Base-by-base conservation (phyloP, 805 yeast genomes). In the Lipomyces sp. region DNA sequence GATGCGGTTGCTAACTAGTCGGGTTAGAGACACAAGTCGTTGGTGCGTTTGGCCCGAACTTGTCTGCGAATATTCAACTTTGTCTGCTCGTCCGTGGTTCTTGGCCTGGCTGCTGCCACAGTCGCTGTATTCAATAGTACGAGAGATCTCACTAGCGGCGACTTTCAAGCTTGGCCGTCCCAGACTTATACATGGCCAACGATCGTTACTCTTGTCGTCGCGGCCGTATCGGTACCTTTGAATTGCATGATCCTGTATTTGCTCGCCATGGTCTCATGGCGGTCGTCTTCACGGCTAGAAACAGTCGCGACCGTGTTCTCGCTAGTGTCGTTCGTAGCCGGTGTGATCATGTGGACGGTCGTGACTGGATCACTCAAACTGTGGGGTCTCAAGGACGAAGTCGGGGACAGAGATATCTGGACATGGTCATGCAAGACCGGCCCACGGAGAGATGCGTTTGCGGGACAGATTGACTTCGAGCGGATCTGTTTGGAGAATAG, bases 21-120 rank as follows among this genome's bases (percentile, higher is more conserved):
- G 48, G n/a, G 24, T 24, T n/a, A 51, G 54, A 51, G 18, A 51
- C 54, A 51, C 33, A 51, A 51, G 15, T 32, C 8, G 5, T 34
- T 32, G n/a, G 54, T 51, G 34, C 54, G 54, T 4, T 2, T 51
- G 2, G 34, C 34, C 34, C 10, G 54, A 10, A 8, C 54, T 10
- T n/a, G 54, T 29, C 54, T 51, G 24, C 54, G 54, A 32, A 51
- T 51, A 10, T 51, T 51, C 54, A 51, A 51, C n/a, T 51, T 51
- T 51, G 7, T 51, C 8, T 51, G 54, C 34, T 24, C 54, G 54
- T 1, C 34, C 34, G 34, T 51, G 33, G 54, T 51, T 13, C 54
- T 51, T n/a, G 54, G 54, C 54, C 54, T 51, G 54, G 29, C 54
- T 10, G 54, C 54, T 5, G 3, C 54, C 54, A 51, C 54, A 8